Evolutionary conservation across 75 land plant genomes (phyloP), one percentile per base, ranked within the genome.

Genomic region (Sequoiadendron giganteum): DNA sequence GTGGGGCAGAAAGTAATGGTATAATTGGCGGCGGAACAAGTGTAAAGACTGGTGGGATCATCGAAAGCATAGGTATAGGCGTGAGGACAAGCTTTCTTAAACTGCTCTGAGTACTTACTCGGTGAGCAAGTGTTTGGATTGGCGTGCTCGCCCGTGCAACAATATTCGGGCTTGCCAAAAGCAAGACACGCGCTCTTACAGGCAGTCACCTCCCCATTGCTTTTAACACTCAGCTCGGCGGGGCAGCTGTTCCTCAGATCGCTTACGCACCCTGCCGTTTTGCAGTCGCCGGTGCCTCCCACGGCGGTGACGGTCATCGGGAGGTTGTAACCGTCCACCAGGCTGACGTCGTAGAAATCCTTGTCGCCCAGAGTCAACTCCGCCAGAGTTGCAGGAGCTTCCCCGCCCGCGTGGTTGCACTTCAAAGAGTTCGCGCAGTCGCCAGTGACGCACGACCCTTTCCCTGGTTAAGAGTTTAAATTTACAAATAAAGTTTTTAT

Each of bases 131-230:
- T 92, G 10, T 83, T 79, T 1, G 95, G 93, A 3, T 32, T 55
- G 6, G 68, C 89, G 65, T 85, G 91, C 3, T 56, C 89, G 8
- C 95, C 97, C 19, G 90, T 91, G 87, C 98, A 96, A 87, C 98
- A 96, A 86, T 90, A 96, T 83, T 93, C 86, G 5, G 93, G 91
- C 76, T 25, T 38, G 10, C 86, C 87, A 84, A 97, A 97, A 0
- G 97, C 99, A 32, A 86, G 91, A 83, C 99, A 97, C 15, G 99
- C 99, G 87, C 97, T 95, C 90, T 89, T 92, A 79, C 99, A 97
- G 6, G 95, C 99, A 32, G 95, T 91, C 68, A 95, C 95, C 61
- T 87, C 14, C 18, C 94, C 93, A 15, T 56, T 55, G 55, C 19
- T 15, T 18, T 4, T 14, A 36, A 86, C 10, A 75, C 90, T 52